These are phyloP conservation scores for Termitomyces sp. DNA, from an alignment of 768 basidiomycete species.

Conservation along the genomic window DNA sequence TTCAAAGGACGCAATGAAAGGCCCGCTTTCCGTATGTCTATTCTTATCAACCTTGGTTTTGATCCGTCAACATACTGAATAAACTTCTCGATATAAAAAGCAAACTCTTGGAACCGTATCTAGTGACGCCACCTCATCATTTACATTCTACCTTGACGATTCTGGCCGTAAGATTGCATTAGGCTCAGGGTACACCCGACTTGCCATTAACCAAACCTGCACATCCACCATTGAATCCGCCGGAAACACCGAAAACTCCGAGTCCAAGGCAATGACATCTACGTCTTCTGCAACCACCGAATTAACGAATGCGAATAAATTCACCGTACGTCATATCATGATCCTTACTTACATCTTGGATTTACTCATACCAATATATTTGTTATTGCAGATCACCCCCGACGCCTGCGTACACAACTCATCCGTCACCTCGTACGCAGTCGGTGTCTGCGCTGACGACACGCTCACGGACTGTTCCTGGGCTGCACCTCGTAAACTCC, in stretches of 20 bases:
- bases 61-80: slow-evolving; percentile 5
- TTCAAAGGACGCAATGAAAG: background rate
- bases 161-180: slow-evolving; percentile 1
- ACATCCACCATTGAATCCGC: slow-evolving; percentile 2
- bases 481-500: background rate
- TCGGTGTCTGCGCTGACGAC: too few relatives aligned
- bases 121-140: slow-evolving; percentile 6
- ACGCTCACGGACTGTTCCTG: background rate
- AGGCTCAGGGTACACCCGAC: background rate
- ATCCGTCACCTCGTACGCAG: too few relatives aligned
- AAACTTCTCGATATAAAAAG: background rate
- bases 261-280: background rate
- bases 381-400: too few relatives aligned
- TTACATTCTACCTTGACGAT: slow-evolving; percentile 10
- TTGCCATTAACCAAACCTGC: slow-evolving; percentile 10
- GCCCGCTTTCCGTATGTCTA: slow-evolving; percentile 10
- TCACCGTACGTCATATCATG: background rate
- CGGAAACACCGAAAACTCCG: background rate
- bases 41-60: background rate
- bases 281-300: background rate
- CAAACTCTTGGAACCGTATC: slow-evolving; percentile 13
- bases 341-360: too few relatives aligned
- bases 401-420: too few relatives aligned
- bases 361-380: too few relatives aligned
- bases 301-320: background rate